Percentiles rank a stretch among this genome's conserved stretches.
These are phyloP conservation scores for Bipolaris oryzae DNA, from an alignment of 2,329 filamentous ascomycete species.

Conservation along the genomic window DNA sequence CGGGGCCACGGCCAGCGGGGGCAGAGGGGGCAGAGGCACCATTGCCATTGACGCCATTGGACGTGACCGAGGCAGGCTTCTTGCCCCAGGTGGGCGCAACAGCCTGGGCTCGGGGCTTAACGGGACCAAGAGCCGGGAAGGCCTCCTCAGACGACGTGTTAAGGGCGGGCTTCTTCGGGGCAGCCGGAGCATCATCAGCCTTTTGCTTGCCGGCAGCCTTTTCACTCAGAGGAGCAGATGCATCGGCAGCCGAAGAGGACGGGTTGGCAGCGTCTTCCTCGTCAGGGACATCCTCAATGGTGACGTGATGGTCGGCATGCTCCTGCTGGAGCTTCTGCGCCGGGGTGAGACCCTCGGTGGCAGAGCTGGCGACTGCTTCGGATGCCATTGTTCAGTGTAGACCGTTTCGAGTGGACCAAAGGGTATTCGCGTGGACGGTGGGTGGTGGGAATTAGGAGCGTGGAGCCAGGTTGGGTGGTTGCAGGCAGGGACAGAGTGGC, in stretches of 20 bases:
- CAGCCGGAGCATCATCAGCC: slow-evolving; percentile 54
- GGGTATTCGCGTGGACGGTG: slow-evolving; percentile 45
- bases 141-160: slow-evolving; percentile 88
- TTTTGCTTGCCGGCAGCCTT: slow-evolving; percentile 75
- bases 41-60: slow-evolving; percentile 56
- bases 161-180: slow-evolving; percentile 54
- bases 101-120: slow-evolving; percentile 66
- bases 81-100: slow-evolving; percentile 80
- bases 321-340: slow-evolving; percentile 68
- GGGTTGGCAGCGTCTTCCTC: slow-evolving; percentile 72
- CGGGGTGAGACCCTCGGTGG: slow-evolving; percentile 46
- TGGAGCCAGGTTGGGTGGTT: slow-evolving; percentile 35
- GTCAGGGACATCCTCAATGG: slow-evolving; percentile 80
- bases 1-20: slow-evolving; percentile 39
- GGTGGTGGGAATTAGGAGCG: slow-evolving; percentile 32
- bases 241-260: slow-evolving; percentile 48
- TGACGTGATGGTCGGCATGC: slow-evolving; percentile 67
- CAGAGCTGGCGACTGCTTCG: slow-evolving; percentile 43
- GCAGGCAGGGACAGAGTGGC: not conserved
- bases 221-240: slow-evolving; percentile 56
- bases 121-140: slow-evolving; percentile 87
- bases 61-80: slow-evolving; percentile 58
- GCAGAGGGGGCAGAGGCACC: slow-evolving; percentile 56
- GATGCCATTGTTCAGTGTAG: slow-evolving; percentile 48
- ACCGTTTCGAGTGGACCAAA: slow-evolving; percentile 48